These are phyloP conservation scores for Diphasiastrum complanatum DNA, from an alignment of 83 land plant genomes.

Conservation along the genomic window DNA sequence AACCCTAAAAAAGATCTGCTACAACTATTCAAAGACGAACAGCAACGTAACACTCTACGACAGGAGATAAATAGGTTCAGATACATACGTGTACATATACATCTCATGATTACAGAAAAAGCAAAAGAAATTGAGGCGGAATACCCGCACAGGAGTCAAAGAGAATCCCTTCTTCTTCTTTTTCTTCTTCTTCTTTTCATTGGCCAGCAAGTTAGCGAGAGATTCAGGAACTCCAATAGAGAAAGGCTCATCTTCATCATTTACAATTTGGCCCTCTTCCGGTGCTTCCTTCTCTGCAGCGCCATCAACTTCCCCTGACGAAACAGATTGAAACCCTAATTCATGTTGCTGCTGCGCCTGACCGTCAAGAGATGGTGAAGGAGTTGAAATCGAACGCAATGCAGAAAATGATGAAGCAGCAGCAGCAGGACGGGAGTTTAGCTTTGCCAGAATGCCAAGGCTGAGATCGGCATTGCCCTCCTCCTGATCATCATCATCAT, in stretches of 20 bases:
- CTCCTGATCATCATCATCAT: constrained; percentile 13
- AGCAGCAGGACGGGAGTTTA: neutral
- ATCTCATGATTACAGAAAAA: neutral
- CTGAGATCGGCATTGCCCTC: constrained; percentile 18
- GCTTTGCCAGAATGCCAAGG: constrained; percentile 18
- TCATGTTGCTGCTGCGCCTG: no score
- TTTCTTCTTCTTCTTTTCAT: constrained; percentile 7
- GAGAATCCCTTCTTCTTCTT: constrained; percentile 7
- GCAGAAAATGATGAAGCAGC: neutral
- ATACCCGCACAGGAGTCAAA: neutral
- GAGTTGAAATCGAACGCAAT: neutral
- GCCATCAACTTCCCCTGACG: neutral
- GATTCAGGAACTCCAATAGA: neutral
- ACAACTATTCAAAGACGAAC: no score
- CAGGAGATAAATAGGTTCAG: no score
- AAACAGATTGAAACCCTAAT: no score
- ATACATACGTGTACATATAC: constrained; percentile 3
- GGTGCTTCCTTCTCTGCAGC: neutral
- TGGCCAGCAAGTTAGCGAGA: no score
- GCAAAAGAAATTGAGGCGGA: neutral
- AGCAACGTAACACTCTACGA: no score
- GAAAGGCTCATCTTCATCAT: neutral
- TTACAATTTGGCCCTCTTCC: constrained; percentile 9
- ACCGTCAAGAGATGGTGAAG: no score
- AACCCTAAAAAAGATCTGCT: no score